These are phyloP conservation scores for Brettanomyces custersianus DNA, from an alignment of 805 yeast genomes.

Conservation along the genomic window DNA sequence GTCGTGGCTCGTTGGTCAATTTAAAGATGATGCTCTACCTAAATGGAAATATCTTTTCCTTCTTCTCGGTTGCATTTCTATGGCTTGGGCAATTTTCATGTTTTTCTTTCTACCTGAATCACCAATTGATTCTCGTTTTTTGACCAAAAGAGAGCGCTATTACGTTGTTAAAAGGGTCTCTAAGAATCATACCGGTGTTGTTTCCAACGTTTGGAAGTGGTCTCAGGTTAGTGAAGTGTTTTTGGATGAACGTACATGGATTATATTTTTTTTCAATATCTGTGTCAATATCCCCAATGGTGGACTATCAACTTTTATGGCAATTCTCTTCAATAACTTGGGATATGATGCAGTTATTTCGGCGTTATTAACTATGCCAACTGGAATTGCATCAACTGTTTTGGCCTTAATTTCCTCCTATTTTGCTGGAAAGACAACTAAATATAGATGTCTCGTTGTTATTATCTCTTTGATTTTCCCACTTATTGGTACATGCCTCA, in stretches of 20 bases:
- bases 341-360: slow-evolving; percentile 19
- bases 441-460: slow-evolving; percentile 4
- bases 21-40: no score
- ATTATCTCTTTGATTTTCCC: neutral
- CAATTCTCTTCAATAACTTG: slow-evolving; percentile 35
- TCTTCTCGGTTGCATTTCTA: no score
- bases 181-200: slow-evolving; percentile 51
- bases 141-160: slow-evolving; percentile 36
- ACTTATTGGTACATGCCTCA: neutral
- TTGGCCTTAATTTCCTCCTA: no score
- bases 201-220: slow-evolving; percentile 43
- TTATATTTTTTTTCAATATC: slow-evolving; percentile 34
- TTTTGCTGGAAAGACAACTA: slow-evolving; percentile 5
- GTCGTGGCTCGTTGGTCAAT: no score
- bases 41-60: no score
- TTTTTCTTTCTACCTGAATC: no score
- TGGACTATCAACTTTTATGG: slow-evolving; percentile 41
- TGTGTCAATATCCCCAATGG: slow-evolving; percentile 48
- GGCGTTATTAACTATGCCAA: no score
- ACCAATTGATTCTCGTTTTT: slow-evolving; percentile 44
- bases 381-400: no score
- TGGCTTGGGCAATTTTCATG: no score
- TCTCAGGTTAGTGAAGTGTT: slow-evolving; percentile 48
- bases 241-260: slow-evolving; percentile 41
- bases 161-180: slow-evolving; percentile 49